Evolutionary conservation across 805 yeast species (phyloP), one percentile per base, ranked within the genome.

Genomic region (Millerozyma miso): DNA sequence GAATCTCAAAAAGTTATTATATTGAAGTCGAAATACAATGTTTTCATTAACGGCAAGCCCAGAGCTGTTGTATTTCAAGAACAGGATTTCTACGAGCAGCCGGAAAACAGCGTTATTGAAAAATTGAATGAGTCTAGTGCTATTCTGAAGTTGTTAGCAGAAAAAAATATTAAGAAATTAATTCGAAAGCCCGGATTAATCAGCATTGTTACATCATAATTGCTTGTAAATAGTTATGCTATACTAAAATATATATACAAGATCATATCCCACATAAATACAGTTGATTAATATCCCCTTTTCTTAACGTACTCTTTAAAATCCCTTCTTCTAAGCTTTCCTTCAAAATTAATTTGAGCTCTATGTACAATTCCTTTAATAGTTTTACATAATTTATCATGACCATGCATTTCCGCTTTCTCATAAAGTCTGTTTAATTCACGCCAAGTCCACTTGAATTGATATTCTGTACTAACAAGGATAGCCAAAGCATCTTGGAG

Each of bases 41-140:
- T 89, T n/a, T 76, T 86, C 55, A 63, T 89, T 33, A 82, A 89
- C 56, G 96, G 96, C 3, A 83, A 79, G 54, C 73, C 77, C 62
- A 75, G 83, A 50, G 77, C 77, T 46, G 66, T 67, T 14, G 67
- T 72, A 42, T 53, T 53, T 6, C 74, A 53, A 4, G 20, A 35
- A 2, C 68, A 66, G 35, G 61, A 65, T 2, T 62, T 81, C 31
- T 48, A 62, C 7, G 52, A 63, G 8, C 53, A 63, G 35, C 57
- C 62, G 2, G 69, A 66, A 3, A 62, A 49, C 0, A 55, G 54
- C 3, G 63, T 79, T 14, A 45, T 77, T 17, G 59, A 63, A 8
- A 65, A 59, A 13, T 42, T 80, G 3, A 39, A 59, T 37, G 39
- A 48, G 1, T 52, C 64, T 4, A 62, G 61, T 12, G 65, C 60